Conservation (phyloP, 306 rosid species). For the Myrica gale region DNA sequence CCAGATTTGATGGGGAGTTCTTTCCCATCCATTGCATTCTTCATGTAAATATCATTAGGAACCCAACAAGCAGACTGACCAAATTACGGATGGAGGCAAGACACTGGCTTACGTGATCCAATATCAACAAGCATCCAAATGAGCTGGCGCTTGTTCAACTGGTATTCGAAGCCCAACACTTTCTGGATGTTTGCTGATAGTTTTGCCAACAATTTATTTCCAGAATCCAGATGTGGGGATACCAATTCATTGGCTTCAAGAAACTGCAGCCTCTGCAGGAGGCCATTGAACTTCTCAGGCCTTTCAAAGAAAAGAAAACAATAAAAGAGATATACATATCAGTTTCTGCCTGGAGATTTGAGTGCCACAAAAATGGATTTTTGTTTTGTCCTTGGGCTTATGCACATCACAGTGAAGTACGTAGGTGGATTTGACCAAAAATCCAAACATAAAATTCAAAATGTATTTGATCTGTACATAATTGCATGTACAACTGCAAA, state of each 20-base stretch:
- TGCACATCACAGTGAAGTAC: background rate
- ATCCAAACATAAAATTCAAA: slow-evolving; percentile 5
- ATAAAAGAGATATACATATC: slow-evolving; percentile 21
- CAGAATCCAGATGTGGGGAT: slow-evolving; percentile 48
- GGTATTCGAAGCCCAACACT: slow-evolving; percentile 43
- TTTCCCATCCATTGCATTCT: slow-evolving; percentile 72
- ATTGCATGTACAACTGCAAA: slow-evolving; percentile 3
- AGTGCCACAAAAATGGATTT: slow-evolving; percentile 20
- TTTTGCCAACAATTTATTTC: slow-evolving; percentile 42
- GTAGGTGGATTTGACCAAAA: background rate
- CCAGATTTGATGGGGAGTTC: slow-evolving; percentile 65
- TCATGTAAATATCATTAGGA: slow-evolving; percentile 69
- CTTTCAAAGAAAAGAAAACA: slow-evolving; percentile 38
- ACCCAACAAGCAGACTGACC: slow-evolving; percentile 62
- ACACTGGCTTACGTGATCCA: slow-evolving; percentile 39
- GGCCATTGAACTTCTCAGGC: slow-evolving; percentile 71
- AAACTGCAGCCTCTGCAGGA: slow-evolving; percentile 56
- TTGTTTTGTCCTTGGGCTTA: background rate
- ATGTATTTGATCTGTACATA: background rate
- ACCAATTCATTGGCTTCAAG: slow-evolving; percentile 51
- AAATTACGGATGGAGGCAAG: slow-evolving; percentile 39
- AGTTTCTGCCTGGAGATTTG: slow-evolving; percentile 28
- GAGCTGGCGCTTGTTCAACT: slow-evolving; percentile 44
- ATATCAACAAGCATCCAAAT: slow-evolving; percentile 47
- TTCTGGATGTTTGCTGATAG: slow-evolving; percentile 51